Percentiles rank a stretch among this genome's conserved stretches.
phyloP scores from a whole-genome alignment of 2,329 filamentous ascomycete species.

The Sarocladium kiliense region DNA sequence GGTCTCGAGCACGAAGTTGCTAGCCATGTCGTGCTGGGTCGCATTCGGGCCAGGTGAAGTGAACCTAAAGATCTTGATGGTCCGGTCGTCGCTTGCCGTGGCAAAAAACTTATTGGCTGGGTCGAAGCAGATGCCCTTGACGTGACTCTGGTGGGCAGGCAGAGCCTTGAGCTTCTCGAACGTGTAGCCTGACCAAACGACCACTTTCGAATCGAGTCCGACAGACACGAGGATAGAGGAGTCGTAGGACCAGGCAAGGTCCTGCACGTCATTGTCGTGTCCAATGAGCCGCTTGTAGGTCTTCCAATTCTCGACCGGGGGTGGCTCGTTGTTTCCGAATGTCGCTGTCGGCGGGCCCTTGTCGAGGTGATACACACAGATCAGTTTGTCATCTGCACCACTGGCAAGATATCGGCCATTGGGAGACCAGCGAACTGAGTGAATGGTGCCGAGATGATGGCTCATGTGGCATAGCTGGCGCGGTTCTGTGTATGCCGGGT shows the following conservation, averaged over 20 bases:
- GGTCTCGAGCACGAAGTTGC: slow-evolving; percentile 93
- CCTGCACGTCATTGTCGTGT: slow-evolving; percentile 98
- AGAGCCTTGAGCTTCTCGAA: slow-evolving; percentile 97
- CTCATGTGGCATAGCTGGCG: slow-evolving; percentile 97
- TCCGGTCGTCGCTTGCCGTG: slow-evolving; percentile 92
- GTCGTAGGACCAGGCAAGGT: slow-evolving; percentile 94
- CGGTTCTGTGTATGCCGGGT: slow-evolving; percentile 67
- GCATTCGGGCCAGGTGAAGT: slow-evolving; percentile 87
- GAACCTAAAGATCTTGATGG: slow-evolving; percentile 95
- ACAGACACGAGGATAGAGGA: slow-evolving; percentile 95
- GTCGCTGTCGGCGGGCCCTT: slow-evolving; percentile 72
- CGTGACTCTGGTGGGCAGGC: slow-evolving; percentile 89
- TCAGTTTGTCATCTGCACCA: slow-evolving; percentile 97
- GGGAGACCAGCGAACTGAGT: slow-evolving; percentile 92
- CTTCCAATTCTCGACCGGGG: slow-evolving; percentile 96
- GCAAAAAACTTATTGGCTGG: slow-evolving; percentile 99
- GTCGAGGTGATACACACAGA: slow-evolving; percentile 93
- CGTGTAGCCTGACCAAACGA: slow-evolving; percentile 96
- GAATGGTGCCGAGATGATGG: slow-evolving; percentile 95
- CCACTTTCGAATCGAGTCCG: slow-evolving; percentile 93
- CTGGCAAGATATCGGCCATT: slow-evolving; percentile 95
- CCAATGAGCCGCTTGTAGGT: slow-evolving; percentile 89
- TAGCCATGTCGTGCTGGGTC: slow-evolving; percentile 89
- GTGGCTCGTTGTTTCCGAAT: slow-evolving; percentile 86
- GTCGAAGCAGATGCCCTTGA: slow-evolving; percentile 98